Percentiles rank a stretch among this genome's conserved stretches.
These are phyloP conservation scores for Fusarium newnesense DNA, from an alignment of 2,329 filamentous ascomycete genomes.

Conservation along the genomic window DNA sequence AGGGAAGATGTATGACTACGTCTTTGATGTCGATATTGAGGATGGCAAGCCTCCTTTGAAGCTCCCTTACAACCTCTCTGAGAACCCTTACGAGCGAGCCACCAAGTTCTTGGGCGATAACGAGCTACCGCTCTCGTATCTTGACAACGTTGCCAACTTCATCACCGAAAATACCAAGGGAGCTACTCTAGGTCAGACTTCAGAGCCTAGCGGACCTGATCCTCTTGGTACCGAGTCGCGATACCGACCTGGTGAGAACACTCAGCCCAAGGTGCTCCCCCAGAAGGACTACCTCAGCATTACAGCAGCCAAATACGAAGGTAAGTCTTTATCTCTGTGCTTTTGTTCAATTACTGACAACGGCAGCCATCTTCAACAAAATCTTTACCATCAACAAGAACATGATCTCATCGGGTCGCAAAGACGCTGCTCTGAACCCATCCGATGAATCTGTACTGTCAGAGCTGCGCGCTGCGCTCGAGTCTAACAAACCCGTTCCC, in stretches of 20 bases:
- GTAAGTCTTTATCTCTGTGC: constrained; percentile 41
- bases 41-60: constrained; percentile 93
- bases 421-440: constrained; percentile 78
- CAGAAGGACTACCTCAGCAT: constrained; percentile 84
- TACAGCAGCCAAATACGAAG: constrained; percentile 75
- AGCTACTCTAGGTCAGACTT: constrained; percentile 77
- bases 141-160: constrained; percentile 93
- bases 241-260: constrained; percentile 73
- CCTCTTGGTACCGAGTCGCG: constrained; percentile 82
- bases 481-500: constrained; percentile 62
- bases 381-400: constrained; percentile 79
- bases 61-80: constrained; percentile 90
- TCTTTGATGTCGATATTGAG: constrained; percentile 96
- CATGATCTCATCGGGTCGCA: constrained; percentile 76
- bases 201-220: constrained; percentile 67
- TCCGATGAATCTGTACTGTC: constrained; percentile 73
- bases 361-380: constrained; percentile 77
- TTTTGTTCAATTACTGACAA: background rate
- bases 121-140: constrained; percentile 84
- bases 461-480: constrained; percentile 71
- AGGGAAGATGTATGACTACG: constrained; percentile 92
- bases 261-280: constrained; percentile 72
- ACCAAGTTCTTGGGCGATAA: constrained; percentile 92
- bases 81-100: constrained; percentile 92
- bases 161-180: constrained; percentile 91